Base-by-base conservation (phyloP, 78 protist species). In the Tieghemostelium lacteum region DNA sequence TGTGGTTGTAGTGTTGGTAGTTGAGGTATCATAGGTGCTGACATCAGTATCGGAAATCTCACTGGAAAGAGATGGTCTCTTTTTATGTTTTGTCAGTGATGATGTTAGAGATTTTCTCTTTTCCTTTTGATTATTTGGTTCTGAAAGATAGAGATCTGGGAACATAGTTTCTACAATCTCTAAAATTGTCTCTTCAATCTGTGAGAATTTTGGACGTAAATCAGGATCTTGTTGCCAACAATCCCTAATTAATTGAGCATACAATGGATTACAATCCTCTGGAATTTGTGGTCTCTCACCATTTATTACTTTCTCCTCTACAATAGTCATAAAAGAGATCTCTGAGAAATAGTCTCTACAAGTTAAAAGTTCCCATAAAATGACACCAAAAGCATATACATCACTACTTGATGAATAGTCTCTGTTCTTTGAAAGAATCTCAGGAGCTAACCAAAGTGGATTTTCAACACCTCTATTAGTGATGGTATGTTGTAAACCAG, bases 381-480 rank as follows among this genome's bases (percentile, higher is more conserved):
- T 70, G 55, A 85, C 80, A 61, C 95, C 95, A 69, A 69, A 93
- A 8, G 92, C 80, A 66, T 85, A 93, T 16, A 93, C 88, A 60
- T 93, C 95, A 20, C 86, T 69, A 28, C 71, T 85, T 8, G 73
- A 69, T 0, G 95, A 69, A 0, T 57, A 64, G 45, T 85, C 92
- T 49, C 39, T 67, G 3, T 75, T 62, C 31, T 63, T 65, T 3
- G 63, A 50, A 5, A 92, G 31, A 64, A 92, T 57, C 37, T 92
- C 95, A 3, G 95, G 95, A n/a, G 95, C 95, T 12, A 92, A 36
- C 95, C 95, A 92, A 20, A 72, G 50, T 22, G 95, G 95, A 64
- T 92, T 92, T 33, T 71, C 95, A 14, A 92, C 95, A 20, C 78
- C 95, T 42, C 63, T 61, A 37, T 71, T 77, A 12, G 86, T 73